phyloP scores from a whole-genome alignment of 345 rosid species.

The Bruguiera parviflora region DNA sequence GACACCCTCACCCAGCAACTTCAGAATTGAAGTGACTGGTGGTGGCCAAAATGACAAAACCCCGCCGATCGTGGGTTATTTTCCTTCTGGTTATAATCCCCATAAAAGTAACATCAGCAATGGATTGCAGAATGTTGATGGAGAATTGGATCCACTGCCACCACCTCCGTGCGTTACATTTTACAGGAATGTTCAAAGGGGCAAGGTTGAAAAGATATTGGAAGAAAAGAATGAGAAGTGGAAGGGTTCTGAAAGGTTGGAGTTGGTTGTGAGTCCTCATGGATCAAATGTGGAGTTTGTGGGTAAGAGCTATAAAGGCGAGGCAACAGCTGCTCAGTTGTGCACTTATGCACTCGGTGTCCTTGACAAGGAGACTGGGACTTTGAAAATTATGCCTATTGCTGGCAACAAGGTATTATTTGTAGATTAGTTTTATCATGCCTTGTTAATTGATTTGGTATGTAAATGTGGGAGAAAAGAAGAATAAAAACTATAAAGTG shows the following conservation, averaged over 20 bases:
- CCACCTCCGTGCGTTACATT: conserved; percentile 35
- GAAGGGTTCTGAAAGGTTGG: conserved; percentile 44
- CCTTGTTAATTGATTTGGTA: neutral
- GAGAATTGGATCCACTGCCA: neutral
- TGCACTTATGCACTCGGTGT: conserved; percentile 64
- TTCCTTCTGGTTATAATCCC: conserved; percentile 70
- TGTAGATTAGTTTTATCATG: neutral
- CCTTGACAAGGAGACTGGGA: conserved; percentile 57
- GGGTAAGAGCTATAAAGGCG: conserved; percentile 63
- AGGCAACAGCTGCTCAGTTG: conserved; percentile 56
- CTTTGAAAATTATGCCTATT: conserved; percentile 65
- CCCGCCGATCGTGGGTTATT: conserved; percentile 69
- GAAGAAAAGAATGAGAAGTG: conserved; percentile 23
- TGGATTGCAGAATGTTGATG: neutral
- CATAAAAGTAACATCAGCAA: neutral
- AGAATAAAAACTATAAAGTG: neutral
- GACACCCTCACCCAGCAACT: neutral
- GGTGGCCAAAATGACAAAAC: conserved; percentile 48
- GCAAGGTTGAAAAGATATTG: conserved; percentile 11
- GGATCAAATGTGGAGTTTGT: conserved; percentile 61
- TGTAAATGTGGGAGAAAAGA: neutral
- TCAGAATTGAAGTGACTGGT: conserved; percentile 35
- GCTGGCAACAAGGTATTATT: conserved; percentile 69
- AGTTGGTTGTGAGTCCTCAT: conserved; percentile 69
- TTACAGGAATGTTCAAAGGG: conserved; percentile 36